phyloP scores from a whole-genome alignment of 2,329 filamentous ascomycete species.

The Neonectria neomacrospora region DNA sequence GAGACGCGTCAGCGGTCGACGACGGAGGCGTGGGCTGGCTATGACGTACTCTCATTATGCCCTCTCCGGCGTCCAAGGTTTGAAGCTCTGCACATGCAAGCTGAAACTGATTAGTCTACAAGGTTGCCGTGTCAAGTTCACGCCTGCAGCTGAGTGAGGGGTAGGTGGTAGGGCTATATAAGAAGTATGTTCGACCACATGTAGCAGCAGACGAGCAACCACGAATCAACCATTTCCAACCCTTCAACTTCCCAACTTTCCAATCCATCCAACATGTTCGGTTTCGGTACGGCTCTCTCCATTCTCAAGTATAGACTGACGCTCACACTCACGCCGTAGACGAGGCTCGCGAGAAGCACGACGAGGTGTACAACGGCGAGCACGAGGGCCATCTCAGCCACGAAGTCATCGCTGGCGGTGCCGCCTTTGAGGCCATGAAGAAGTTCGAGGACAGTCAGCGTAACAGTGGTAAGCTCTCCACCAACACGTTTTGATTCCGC shows the following conservation, averaged over 20 bases:
- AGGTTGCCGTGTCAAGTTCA: background rate
- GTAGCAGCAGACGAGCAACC: background rate
- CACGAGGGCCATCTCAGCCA: constrained; percentile 75
- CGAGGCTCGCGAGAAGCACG: constrained; percentile 43
- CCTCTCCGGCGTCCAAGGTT: background rate
- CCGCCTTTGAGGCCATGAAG: constrained; percentile 84
- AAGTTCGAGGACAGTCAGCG: constrained; percentile 81
- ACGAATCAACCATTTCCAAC: background rate
- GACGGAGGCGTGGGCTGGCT: background rate
- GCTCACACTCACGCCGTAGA: constrained; percentile 4
- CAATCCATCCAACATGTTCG: constrained; percentile 18
- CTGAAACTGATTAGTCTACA: background rate
- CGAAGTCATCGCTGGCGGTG: constrained; percentile 79
- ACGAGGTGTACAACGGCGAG: constrained; percentile 55
- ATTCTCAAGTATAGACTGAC: background rate
- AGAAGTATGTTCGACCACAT: background rate
- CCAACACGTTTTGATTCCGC: constrained; percentile 27
- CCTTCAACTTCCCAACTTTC: background rate
- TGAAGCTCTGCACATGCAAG: background rate
- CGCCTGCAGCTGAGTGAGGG: background rate
- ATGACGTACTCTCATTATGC: background rate
- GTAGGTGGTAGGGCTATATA: constrained; percentile 1
- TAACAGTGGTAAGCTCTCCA: constrained; percentile 63
- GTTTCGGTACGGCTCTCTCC: constrained; percentile 16
- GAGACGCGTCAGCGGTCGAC: background rate